Base-by-base conservation (phyloP, 2,329 filamentous ascomycete species). In the Colletotrichum liaoningense region DNA sequence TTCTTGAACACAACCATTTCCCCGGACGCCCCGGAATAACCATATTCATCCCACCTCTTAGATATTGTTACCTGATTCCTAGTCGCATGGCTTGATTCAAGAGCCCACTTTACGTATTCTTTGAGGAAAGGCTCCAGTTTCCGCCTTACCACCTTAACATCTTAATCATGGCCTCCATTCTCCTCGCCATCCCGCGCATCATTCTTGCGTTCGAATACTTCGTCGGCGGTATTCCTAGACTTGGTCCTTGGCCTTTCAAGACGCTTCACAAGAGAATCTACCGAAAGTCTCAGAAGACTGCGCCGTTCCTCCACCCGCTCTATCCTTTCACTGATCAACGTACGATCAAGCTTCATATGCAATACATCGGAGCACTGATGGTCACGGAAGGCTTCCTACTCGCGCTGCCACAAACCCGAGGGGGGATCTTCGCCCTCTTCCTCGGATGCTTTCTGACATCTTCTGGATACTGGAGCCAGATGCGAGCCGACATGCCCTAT, bases 251-350 rank as follows among this genome's bases (percentile, higher is more conserved):
- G 56, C 69, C 69, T 1, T 71, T 71, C 63, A 67, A 71, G 16
- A 55, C 63, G 3, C 69, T 71, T 12, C 69, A 71, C 2, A 28
- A 62, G 19, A 71, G 49, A 35, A 63, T 71, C n/a, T 71, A 71
- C 57, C 69, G 63, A 14, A 71, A 71, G 12, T 63, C 69, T 16
- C 69, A 68, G n/a, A 46, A 30, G 2, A 71, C 69, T 8, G 69
- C 69, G 12, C 69, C 69, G 11, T 57, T 67, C 12, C 49, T 71
- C 3, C 22, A 49, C 30, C 69, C 56, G 3, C 14, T 68, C 14
- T 71, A 67, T 26, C 63, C 69, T 22, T 71, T 71, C 22, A 68
- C 63, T 1, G 69, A 62, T 12, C 16, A 46, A 3, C 46, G 57
- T 3, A 71, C 28, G 3, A 71, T 38, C 0, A 67, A 55, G 26